phyloP scores from a whole-genome alignment of 345 rosid genomes.

The Corchorus capsularis region DNA sequence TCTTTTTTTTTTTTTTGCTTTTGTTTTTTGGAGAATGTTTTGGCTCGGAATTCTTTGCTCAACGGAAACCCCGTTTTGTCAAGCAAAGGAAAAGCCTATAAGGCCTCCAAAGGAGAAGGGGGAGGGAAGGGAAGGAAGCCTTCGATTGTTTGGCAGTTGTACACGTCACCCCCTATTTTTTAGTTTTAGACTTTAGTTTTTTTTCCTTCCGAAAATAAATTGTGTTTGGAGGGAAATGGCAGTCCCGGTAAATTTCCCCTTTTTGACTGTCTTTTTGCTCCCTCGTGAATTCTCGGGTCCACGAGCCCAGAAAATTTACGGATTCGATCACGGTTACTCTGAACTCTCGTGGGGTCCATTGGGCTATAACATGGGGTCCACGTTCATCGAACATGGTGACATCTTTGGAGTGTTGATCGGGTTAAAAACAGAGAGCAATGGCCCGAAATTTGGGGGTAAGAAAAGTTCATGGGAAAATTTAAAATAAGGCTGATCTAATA shows the following conservation, averaged over 20 bases:
- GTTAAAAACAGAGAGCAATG: too few species aligned
- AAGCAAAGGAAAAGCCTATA: slow-evolving; percentile 32
- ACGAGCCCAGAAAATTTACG: neutral
- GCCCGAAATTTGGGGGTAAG: too few species aligned
- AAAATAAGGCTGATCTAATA: too few species aligned
- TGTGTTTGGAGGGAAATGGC: slow-evolving; percentile 17
- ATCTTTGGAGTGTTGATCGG: too few species aligned
- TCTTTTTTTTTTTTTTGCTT: neutral
- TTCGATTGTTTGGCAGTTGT: slow-evolving; percentile 28
- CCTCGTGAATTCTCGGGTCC: neutral
- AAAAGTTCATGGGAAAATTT: too few species aligned
- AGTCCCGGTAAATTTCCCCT: slow-evolving; percentile 1
- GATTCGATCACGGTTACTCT: slow-evolving; percentile 3
- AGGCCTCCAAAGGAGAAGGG: slow-evolving; percentile 9
- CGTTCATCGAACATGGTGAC: neutral
- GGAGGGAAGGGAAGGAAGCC: slow-evolving; percentile 21
- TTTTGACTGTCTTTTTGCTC: neutral
- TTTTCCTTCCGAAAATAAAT: neutral
- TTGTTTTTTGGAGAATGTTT: neutral
- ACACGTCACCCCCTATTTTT: slow-evolving; percentile 51
- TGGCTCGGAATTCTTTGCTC: slow-evolving; percentile 20
- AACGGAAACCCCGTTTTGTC: slow-evolving; percentile 40
- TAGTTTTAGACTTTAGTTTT: slow-evolving; percentile 19
- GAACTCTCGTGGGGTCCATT: neutral
- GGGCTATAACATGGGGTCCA: neutral